phyloP scores from a whole-genome alignment of 192 early-diverging fungal species.

The Dimargaris xerosporica region DNA sequence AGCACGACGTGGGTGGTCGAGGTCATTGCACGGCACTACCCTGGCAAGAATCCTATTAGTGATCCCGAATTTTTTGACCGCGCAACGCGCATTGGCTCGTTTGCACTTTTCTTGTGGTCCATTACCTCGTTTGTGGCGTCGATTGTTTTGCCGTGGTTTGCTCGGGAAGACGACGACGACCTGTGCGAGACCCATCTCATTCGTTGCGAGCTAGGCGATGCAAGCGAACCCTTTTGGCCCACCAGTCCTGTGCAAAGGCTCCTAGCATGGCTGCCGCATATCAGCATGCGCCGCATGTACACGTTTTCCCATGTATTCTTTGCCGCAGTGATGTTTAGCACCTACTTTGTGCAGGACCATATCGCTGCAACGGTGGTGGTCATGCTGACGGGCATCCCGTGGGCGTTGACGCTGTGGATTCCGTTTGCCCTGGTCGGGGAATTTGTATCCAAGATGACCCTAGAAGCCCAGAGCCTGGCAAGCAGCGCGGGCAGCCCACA shows the following conservation, averaged over 20 bases:
- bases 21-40: conserved; percentile 16
- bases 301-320: conserved; percentile 52
- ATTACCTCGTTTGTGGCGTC: conserved; percentile 44
- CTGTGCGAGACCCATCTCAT: background rate
- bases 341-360: conserved; percentile 39
- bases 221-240: background rate
- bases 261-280: background rate
- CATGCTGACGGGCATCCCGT: conserved; percentile 61
- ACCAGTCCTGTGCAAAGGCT: background rate
- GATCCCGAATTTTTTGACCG: conserved; percentile 23
- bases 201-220: background rate
- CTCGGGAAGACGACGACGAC: background rate
- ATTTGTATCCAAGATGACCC: conserved; percentile 6
- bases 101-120: conserved; percentile 68
- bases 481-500: background rate
- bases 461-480: background rate
- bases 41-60: conserved; percentile 13
- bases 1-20: conserved; percentile 34
- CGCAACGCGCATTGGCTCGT: conserved; percentile 67
- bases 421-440: conserved; percentile 81
- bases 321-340: conserved; percentile 46
- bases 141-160: conserved; percentile 20
- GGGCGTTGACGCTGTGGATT: conserved; percentile 85
- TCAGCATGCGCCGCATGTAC: conserved; percentile 44
- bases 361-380: conserved; percentile 48